Evolutionary conservation across 2,329 filamentous ascomycete genomes (phyloP).

Genomic region (Calonectria pseudoturangicola): DNA sequence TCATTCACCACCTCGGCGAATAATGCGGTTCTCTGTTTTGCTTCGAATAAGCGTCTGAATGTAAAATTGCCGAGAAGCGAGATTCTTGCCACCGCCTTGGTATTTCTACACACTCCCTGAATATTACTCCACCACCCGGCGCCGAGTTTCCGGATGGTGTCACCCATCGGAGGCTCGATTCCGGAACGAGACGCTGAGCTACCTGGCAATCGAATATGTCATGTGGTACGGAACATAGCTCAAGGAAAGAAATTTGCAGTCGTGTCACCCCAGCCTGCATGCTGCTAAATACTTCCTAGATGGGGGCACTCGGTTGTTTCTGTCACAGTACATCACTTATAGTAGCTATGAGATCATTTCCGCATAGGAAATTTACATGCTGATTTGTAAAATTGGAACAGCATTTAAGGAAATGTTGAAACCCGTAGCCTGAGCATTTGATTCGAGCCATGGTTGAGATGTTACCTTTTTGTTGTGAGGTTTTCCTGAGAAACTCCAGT

Average conservation of each 20-base stretch:
- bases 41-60: not conserved
- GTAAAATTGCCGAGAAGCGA: not conserved
- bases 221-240: conserved; percentile 2
- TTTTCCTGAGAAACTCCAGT: conserved; percentile 1
- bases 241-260: not conserved
- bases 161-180: not conserved
- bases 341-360: conserved; percentile 1
- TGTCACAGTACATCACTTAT: not conserved
- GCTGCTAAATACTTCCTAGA: not conserved
- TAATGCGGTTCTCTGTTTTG: not conserved
- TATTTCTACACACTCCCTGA: not conserved
- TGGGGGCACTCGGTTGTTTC: not conserved
- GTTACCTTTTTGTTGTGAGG: not conserved
- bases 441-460: not conserved
- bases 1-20: not conserved
- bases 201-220: not conserved
- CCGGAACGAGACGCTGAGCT: not conserved
- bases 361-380: not conserved
- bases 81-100: not conserved
- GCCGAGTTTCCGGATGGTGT: conserved; percentile 1
- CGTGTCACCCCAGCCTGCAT: not conserved
- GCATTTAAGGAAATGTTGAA: not conserved
- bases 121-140: conserved; percentile 10
- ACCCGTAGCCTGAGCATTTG: not conserved
- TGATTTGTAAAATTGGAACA: not conserved